phyloP scores from a whole-genome alignment of 176 grass and related monocot genomes.

The Pontederia paniculata region DNA sequence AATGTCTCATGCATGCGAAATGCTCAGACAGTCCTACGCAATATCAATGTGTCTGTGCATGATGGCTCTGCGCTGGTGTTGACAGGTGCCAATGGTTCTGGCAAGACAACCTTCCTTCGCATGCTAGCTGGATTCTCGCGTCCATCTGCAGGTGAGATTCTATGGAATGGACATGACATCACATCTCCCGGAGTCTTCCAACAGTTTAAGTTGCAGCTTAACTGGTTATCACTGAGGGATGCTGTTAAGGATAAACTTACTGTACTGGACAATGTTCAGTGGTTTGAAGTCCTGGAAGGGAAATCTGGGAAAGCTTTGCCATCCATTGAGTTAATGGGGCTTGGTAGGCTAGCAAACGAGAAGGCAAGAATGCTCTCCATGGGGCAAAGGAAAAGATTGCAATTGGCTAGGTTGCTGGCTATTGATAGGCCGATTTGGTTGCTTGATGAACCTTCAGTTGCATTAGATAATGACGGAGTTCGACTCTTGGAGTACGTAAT shows the following conservation, averaged over 20 bases:
- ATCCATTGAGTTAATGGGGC: conserved; percentile 81
- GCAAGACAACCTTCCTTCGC: conserved; percentile 79
- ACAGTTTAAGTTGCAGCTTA: conserved; percentile 91
- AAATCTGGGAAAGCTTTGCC: conserved; percentile 46
- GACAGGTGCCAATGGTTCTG: conserved; percentile 84
- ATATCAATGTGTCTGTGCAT: conserved; percentile 75
- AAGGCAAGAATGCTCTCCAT: conserved; percentile 94
- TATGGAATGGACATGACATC: conserved; percentile 81
- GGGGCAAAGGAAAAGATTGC: conserved; percentile 82
- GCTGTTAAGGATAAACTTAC: conserved; percentile 76
- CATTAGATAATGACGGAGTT: conserved; percentile 60
- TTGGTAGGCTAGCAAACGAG: conserved; percentile 78
- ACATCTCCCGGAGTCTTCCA: conserved; percentile 75
- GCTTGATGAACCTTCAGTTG: conserved; percentile 88
- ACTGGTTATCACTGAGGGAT: conserved; percentile 84
- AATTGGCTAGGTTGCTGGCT: conserved; percentile 66
- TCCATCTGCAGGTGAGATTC: conserved; percentile 67
- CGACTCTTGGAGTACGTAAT: conserved; percentile 72
- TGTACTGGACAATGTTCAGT: conserved; percentile 88
- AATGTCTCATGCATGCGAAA: conserved; percentile 93
- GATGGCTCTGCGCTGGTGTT: conserved; percentile 75
- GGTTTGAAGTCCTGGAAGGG: conserved; percentile 93
- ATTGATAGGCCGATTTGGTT: conserved; percentile 90
- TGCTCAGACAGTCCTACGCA: conserved; percentile 65
- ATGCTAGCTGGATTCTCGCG: conserved; percentile 88